These are phyloP conservation scores for Penicillium robsamsonii DNA, from an alignment of 495 filamentous ascomycete genomes.

Conservation along the genomic window DNA sequence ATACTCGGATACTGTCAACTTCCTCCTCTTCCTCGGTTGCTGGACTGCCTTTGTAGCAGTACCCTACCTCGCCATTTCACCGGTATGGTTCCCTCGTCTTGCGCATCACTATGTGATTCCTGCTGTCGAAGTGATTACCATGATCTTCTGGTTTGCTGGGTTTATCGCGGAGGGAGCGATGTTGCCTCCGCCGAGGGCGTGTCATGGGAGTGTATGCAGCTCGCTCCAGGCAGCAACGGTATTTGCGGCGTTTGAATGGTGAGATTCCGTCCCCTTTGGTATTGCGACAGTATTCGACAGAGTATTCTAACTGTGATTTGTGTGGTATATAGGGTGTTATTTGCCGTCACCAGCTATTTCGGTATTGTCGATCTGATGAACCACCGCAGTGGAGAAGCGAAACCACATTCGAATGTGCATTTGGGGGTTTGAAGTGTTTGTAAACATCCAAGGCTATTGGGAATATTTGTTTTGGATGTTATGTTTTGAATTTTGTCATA, in stretches of 20 bases:
- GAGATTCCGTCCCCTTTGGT: constrained; percentile 15
- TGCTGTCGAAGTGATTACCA: constrained; percentile 67
- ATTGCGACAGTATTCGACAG: neutral
- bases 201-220: constrained; percentile 46
- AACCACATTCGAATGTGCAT: constrained; percentile 24
- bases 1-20: constrained; percentile 52
- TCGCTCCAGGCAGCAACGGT: constrained; percentile 51
- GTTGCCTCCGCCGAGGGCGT: constrained; percentile 47
- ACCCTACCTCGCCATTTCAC: constrained; percentile 62
- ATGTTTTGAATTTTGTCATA: neutral
- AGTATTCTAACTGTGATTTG: constrained; percentile 2
- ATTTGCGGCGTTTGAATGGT: constrained; percentile 60
- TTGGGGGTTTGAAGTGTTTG: constrained; percentile 18
- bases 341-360: constrained; percentile 42
- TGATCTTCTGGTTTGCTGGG: constrained; percentile 85
- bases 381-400: constrained; percentile 22
- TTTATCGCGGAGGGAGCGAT: constrained; percentile 70
- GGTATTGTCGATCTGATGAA: constrained; percentile 22
- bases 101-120: constrained; percentile 62
- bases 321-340: constrained; percentile 45
- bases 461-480: neutral
- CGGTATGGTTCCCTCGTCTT: constrained; percentile 54
- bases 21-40: constrained; percentile 70
- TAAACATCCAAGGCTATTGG: neutral
- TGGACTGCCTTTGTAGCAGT: constrained; percentile 68